Base-by-base conservation (phyloP, 805 yeast species). In the Maudiozyma serrabonitensis region DNA sequence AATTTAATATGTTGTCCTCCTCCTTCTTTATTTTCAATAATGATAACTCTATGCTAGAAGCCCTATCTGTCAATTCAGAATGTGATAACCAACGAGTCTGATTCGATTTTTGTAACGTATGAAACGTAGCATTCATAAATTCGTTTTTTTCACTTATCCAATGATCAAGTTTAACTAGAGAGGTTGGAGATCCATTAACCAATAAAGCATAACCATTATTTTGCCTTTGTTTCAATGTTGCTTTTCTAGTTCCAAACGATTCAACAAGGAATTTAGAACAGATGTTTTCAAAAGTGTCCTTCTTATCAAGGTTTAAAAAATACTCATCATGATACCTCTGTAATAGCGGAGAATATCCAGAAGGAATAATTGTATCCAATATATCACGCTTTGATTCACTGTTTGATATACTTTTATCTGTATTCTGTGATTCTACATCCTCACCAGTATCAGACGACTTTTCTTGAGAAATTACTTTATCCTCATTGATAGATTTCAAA, bases 21-120 rank as follows among this genome's bases (percentile, higher is more conserved):
- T 79, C 81, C 1, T 56, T 56, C 13, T 70, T 69, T 3, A 88
- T 84, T 23, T 68, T 64, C 4, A 70, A 67, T n/a, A 70, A 69
- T 3, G 75, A 60, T 1, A 67, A 59, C 21, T 78, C 77, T 15
- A 83, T 64, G 4, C 63, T 59, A 6, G 67, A 59, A 0, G 85
- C 85, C 26, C 87, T 69, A 0, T 68, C 56, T 0, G 72, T 63
- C 80, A 89, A 81, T 61, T 76, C 72, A 1, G 69, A 64, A 31
- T 69, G 65, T 0, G 73, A 66, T 19, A 82, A 60, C 67, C 76
- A 71, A 3, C 76, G 59, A 0, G 80, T 64, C 18, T 72, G 69
- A 7, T 69, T 66, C 19, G 77, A 74, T 45, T 72, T 63, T 15
- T 66, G 64, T n/a, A 72, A 46, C 49, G 70, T 54, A 56, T 71